Evolutionary conservation across 352 stramenopile species (phyloP).

Genomic region (Globisporangium paddicum): DNA sequence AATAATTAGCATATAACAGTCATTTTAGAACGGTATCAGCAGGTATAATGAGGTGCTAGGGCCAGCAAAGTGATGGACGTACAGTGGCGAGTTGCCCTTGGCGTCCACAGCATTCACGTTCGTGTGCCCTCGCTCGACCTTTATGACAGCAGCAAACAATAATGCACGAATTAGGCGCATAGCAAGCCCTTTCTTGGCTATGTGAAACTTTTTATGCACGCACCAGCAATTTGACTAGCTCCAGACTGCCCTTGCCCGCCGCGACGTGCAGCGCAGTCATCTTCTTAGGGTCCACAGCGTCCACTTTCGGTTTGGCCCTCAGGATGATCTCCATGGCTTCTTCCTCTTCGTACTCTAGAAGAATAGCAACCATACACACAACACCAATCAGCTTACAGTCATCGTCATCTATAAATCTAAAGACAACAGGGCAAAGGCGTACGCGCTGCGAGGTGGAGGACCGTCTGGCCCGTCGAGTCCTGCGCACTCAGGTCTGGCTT

Average conservation of each 20-base stretch:
- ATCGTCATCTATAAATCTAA: too few relatives aligned
- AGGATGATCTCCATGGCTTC: conserved; percentile 62
- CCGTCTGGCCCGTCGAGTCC: conserved; percentile 57
- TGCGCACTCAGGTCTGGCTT: conserved; percentile 62
- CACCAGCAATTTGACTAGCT: conserved; percentile 53
- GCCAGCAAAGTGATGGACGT: conserved; percentile 11
- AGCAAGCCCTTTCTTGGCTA: not conserved
- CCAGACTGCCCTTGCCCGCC: conserved; percentile 55
- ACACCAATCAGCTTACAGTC: conserved; percentile 1
- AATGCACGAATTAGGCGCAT: not conserved
- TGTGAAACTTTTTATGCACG: not conserved
- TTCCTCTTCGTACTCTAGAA: conserved; percentile 55
- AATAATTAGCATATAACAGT: too few relatives aligned
- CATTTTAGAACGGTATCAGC: too few relatives aligned
- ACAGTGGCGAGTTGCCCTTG: conserved; percentile 73
- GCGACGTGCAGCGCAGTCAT: conserved; percentile 75
- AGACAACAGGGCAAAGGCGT: too few relatives aligned
- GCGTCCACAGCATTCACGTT: conserved; percentile 52
- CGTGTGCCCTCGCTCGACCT: conserved; percentile 50
- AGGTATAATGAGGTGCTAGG: too few relatives aligned
- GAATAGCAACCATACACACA: not conserved
- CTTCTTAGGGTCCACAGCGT: conserved; percentile 59
- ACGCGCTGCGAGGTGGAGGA: conserved; percentile 64
- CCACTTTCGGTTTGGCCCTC: conserved; percentile 52
- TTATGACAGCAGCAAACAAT: not conserved